phyloP scores from a whole-genome alignment of 257 asterid genomes.

The Ligustrum vulgare region DNA sequence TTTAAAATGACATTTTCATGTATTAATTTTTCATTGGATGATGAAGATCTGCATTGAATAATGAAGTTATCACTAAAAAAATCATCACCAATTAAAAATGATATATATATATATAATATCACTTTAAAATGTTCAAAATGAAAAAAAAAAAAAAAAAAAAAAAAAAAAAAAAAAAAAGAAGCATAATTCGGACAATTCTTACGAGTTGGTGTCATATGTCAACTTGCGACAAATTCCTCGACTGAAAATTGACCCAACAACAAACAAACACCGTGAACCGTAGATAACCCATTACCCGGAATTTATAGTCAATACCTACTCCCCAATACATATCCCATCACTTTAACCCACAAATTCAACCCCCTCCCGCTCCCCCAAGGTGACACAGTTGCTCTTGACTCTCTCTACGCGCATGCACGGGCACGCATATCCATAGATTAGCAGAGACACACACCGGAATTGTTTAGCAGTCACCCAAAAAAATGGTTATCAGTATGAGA shows the following conservation, averaged over 20 bases:
- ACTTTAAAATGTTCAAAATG: too few relatives aligned
- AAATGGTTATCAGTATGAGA: conserved; percentile 26
- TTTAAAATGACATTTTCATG: too few relatives aligned
- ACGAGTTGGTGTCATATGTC: background rate
- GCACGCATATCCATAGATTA: too few relatives aligned
- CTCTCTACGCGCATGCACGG: background rate
- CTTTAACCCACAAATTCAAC: background rate
- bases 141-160: too few relatives aligned
- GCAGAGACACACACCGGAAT: background rate
- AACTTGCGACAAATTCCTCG: background rate
- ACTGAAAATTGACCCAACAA: conserved; percentile 23
- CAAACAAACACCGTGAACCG: conserved; percentile 31
- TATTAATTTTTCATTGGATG: too few relatives aligned
- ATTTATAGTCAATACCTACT: background rate
- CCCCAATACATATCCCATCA: background rate
- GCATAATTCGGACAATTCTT: background rate
- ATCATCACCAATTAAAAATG: too few relatives aligned
- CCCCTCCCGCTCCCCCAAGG: background rate
- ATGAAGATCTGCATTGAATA: too few relatives aligned
- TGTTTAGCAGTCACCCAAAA: background rate
- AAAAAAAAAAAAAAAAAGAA: too few relatives aligned
- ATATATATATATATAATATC: too few relatives aligned
- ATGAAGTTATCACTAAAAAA: too few relatives aligned
- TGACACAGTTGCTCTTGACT: background rate
- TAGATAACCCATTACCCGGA: background rate